phyloP scores from a whole-genome alignment of 225 moss, liverwort and hornwort species.

The Pseudisothecium myosuroides region DNA sequence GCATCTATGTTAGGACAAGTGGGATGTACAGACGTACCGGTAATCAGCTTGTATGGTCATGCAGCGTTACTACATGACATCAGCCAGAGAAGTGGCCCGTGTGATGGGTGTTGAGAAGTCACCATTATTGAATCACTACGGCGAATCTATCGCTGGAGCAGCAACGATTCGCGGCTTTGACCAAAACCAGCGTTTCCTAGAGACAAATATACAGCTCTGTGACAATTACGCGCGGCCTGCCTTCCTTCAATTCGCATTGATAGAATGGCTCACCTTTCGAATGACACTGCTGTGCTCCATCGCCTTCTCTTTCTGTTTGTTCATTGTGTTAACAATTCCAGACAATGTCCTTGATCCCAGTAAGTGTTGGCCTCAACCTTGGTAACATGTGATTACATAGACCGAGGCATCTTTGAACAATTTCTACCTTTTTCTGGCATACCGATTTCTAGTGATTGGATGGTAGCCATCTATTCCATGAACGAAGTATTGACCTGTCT shows the following conservation, averaged over 20 bases:
- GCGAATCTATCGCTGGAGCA: conserved; percentile 85
- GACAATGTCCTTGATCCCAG: conserved; percentile 54
- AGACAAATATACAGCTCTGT: conserved; percentile 51
- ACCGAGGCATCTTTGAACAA: neutral
- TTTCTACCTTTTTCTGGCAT: neutral
- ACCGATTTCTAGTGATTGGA: neutral
- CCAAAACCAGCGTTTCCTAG: conserved; percentile 58
- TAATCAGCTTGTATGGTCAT: neutral
- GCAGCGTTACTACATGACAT: conserved; percentile 85
- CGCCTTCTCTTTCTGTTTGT: conserved; percentile 53
- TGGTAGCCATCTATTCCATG: neutral
- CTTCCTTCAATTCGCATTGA: conserved; percentile 56
- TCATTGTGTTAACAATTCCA: conserved; percentile 42
- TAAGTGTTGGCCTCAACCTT: conserved; percentile 13
- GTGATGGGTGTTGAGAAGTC: conserved; percentile 59
- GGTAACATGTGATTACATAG: neutral
- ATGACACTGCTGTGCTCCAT: conserved; percentile 59
- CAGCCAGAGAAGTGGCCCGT: conserved; percentile 71
- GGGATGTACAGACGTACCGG: neutral
- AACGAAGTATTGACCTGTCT: neutral
- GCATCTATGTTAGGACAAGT: neutral
- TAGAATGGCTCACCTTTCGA: conserved; percentile 82
- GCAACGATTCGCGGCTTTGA: conserved; percentile 80
- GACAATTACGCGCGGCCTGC: conserved; percentile 51
- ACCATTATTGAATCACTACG: conserved; percentile 87